Base-by-base conservation (phyloP, 768 basidiomycete genomes). In the Rhodotorula diobovata region DNA sequence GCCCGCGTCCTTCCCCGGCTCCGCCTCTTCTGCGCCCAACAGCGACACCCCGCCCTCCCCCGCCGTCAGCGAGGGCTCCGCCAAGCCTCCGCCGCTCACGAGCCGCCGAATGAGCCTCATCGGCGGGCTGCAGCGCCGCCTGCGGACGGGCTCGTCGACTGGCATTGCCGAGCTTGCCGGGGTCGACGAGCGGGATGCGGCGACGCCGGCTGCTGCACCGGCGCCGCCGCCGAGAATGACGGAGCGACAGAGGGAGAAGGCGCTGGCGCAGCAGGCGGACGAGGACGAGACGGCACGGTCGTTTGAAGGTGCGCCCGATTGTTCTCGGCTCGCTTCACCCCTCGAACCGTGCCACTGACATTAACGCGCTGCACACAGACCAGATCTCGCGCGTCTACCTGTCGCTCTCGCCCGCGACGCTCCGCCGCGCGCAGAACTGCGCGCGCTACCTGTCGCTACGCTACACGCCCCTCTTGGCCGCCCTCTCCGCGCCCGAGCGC, bases 331-430 rank as follows among this genome's bases (percentile, higher is more conserved):
- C n/a, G 3, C 21, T 4, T 30, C 11, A 6, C 25, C 34, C 16
- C 21, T 25, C 30, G 11, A 51, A n/a, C n/a, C n/a, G 12, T 2
- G 9, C 3, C 3, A 12, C 41, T 45, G 21, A 18, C 32, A 0
- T 23, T n/a, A 14, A 4, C 45, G 2, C 41, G 6, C 11, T 16
- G 9, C 45, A 8, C 20, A 16, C 53, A 54, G 67, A 55, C n/a
- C 61, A 63, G 37, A 63, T 68, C 61, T 62, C 61, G 14, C 43
- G 57, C 11, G 67, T 68, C 35, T 61, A 68, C 46, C 61, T 68
- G 32, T 23, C 54, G 30, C 67, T 68, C 25, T 68, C 67, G 14
- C 67, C 67, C 7, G 61, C 67, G 0, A 68, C 61, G 9, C 43
- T 68, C 20, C 53, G 56, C 21, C 67, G 67, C 35, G 67, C 67